Percentiles rank a stretch among this genome's conserved stretches.
phyloP scores from a whole-genome alignment of 2,329 filamentous ascomycete species.

The Cladosporium colombiae region DNA sequence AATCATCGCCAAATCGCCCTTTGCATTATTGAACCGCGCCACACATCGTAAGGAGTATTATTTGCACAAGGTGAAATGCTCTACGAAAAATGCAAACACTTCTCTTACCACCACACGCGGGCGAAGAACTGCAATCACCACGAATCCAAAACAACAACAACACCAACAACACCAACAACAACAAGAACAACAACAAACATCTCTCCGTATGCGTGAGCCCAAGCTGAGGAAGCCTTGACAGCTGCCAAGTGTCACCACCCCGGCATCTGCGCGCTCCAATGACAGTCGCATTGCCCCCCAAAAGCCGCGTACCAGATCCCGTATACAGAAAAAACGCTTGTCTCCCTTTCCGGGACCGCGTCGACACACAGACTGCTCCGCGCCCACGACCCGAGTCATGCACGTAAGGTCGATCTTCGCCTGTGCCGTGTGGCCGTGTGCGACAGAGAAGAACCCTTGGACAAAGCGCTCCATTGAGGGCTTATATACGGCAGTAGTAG shows the following conservation, averaged over 20 bases:
- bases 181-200: too few relatives aligned
- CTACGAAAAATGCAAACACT: background rate
- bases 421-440: background rate
- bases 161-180: too few relatives aligned
- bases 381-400: constrained; percentile 7
- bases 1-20: background rate
- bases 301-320: background rate
- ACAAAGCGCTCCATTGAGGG: too few relatives aligned
- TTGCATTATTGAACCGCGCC: background rate
- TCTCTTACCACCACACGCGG: background rate
- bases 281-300: background rate
- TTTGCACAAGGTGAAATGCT: background rate
- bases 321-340: background rate
- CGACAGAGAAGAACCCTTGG: constrained; percentile 8
- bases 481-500: too few relatives aligned
- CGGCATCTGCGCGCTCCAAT: background rate
- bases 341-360: background rate
- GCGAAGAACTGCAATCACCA: background rate
- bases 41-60: background rate
- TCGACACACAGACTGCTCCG: constrained; percentile 1
- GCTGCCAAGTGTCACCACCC: background rate
- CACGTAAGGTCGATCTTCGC: background rate
- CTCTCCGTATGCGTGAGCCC: background rate
- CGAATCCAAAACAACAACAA: background rate
- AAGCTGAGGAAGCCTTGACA: background rate